Evolutionary conservation across 352 stramenopile genomes (phyloP), one percentile per base, ranked within the genome.

Genomic region (Phytophthora constricta): DNA sequence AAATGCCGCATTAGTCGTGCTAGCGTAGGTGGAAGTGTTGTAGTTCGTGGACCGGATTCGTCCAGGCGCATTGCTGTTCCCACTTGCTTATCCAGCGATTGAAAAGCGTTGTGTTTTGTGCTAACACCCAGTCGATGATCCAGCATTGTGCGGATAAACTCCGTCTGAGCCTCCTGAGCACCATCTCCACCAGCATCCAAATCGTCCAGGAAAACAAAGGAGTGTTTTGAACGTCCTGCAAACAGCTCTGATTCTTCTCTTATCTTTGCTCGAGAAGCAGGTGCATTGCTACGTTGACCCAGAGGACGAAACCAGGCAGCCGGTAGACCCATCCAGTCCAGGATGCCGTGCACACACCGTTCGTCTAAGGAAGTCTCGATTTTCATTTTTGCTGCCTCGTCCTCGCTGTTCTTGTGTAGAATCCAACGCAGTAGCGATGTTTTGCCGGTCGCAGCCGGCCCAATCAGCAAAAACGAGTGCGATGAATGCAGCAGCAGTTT

Each of bases 151-250:
- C 83, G 77, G 25, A 86, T 57, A 43, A 82, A 89, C n/a, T 87
- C 70, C 3, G 74, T 52, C 14, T 79, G 56, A 9, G 48, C 48
- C 2, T 58, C 50, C 9, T 57, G 34, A 10, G 64, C 22, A 37
- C 50, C 17, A 8, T 28, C 17, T 42, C 28, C 50, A 53, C 56
- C 70, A 39, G 50, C 47, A 10, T 70, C 42, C 1, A 91, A 43
- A 41, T 91, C 80, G 56, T 91, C 83, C 13, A 91, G 10, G 53
- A 91, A 91, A 4, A 90, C 57, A 33, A 84, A 83, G 3, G 70
- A 74, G 17, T 80, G 43, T 23, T 46, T 48, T 4, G 66, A 54
- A 19, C 52, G 52, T 4, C 67, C 27, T 5, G 63, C 43, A 37
- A 88, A 88, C 5, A 91, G 54, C 17, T 79, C 28, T 1, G 68